Evolutionary conservation across 306 rosid genomes (phyloP).

Genomic region (Bauhinia variegata): DNA sequence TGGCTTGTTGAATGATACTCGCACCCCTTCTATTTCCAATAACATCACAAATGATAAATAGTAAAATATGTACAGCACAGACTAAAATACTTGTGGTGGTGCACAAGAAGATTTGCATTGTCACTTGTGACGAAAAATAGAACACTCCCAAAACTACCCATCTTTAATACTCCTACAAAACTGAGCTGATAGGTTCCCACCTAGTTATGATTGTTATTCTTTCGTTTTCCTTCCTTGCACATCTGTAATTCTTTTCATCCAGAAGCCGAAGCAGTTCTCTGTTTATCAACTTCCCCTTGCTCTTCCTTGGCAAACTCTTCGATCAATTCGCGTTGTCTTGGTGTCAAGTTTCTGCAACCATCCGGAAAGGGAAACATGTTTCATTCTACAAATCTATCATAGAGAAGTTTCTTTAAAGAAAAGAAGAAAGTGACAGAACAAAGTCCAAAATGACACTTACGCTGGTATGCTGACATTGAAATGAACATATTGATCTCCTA

Average conservation of each 20-base stretch:
- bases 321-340: slow-evolving; percentile 73
- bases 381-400: slow-evolving; percentile 4
- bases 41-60: neutral
- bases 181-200: slow-evolving; percentile 29
- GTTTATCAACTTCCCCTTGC: slow-evolving; percentile 56
- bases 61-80: slow-evolving; percentile 36
- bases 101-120: slow-evolving; percentile 24
- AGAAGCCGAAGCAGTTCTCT: slow-evolving; percentile 60
- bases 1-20: slow-evolving; percentile 7
- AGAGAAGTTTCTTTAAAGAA: neutral
- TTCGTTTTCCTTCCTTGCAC: slow-evolving; percentile 16
- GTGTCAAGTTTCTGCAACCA: slow-evolving; percentile 67
- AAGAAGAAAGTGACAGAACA: slow-evolving; percentile 3
- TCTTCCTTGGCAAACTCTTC: slow-evolving; percentile 89
- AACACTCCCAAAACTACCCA: slow-evolving; percentile 31
- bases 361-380: slow-evolving; percentile 8
- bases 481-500: slow-evolving; percentile 88
- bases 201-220: neutral
- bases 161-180: slow-evolving; percentile 59
- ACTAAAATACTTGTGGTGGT: slow-evolving; percentile 7
- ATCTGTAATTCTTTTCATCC: slow-evolving; percentile 37
- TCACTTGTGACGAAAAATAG: slow-evolving; percentile 29
- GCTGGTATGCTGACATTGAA: slow-evolving; percentile 82
- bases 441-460: slow-evolving; percentile 48
- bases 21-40: slow-evolving; percentile 21